These are phyloP conservation scores for Populus ilicifolia DNA, from an alignment of 345 rosid genomes.

Conservation along the genomic window DNA sequence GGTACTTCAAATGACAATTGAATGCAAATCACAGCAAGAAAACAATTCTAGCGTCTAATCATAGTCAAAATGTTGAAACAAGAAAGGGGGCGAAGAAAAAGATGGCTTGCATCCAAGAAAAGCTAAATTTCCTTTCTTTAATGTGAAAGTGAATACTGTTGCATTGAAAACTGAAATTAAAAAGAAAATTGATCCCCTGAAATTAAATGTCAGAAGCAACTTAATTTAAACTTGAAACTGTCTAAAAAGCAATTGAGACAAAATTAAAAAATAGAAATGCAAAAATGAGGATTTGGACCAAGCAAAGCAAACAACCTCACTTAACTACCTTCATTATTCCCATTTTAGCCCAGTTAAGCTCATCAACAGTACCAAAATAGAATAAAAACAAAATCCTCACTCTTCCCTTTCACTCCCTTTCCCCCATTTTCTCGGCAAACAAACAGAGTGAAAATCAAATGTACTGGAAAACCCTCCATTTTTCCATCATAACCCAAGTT, in stretches of 20 bases:
- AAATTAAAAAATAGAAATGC: not conserved
- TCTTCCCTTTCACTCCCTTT: constrained; percentile 5
- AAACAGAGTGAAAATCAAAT: not conserved
- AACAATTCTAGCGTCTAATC: not conserved
- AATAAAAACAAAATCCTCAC: not conserved
- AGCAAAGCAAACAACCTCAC: not conserved
- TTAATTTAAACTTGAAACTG: not conserved
- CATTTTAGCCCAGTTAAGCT: not conserved
- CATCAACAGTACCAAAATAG: not conserved
- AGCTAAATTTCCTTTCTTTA: not conserved
- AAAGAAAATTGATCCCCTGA: not conserved
- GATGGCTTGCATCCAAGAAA: not conserved
- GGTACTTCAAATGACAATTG: not conserved
- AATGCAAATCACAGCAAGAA: not conserved
- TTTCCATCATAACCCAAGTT: not conserved
- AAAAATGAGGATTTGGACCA: not conserved
- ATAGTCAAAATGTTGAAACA: not conserved
- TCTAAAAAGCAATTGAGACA: not conserved
- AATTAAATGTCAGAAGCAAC: not conserved
- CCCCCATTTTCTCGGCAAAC: not conserved
- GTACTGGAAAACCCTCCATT: not conserved
- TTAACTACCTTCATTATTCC: not conserved
- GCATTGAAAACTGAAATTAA: not conserved
- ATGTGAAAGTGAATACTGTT: not conserved
- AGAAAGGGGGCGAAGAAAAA: not conserved